phyloP scores from a whole-genome alignment of 2,329 filamentous ascomycete genomes.

The Ceratocystis papillata region DNA sequence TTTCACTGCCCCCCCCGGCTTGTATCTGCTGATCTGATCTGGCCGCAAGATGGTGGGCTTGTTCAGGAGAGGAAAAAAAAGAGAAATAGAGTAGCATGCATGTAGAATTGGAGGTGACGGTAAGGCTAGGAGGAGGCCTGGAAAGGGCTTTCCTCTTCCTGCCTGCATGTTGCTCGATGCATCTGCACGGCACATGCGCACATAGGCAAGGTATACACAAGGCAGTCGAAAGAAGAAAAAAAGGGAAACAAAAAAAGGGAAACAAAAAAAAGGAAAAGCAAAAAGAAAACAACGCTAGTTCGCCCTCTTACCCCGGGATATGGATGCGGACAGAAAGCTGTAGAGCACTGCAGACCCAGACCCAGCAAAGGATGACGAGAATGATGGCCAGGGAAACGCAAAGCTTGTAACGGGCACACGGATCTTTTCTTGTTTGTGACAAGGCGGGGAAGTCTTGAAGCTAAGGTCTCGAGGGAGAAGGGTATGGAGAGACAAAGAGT shows the following conservation, averaged over 20 bases:
- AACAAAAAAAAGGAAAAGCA: neutral
- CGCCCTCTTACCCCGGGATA: neutral
- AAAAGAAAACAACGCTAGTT: neutral
- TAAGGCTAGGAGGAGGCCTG: neutral
- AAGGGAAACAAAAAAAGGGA: neutral
- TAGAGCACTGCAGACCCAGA: too few species aligned
- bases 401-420: too few species aligned
- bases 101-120: neutral
- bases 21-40: neutral
- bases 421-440: too few species aligned
- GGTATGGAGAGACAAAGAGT: too few species aligned
- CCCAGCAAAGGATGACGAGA: too few species aligned
- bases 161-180: neutral
- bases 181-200: neutral
- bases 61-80: neutral
- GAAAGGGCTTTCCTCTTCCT: neutral
- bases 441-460: too few species aligned
- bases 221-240: neutral
- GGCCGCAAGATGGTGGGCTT: neutral
- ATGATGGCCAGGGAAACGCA: too few species aligned
- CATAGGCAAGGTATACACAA: neutral
- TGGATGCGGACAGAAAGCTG: neutral
- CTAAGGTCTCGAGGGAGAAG: too few species aligned
- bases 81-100: constrained; percentile 1
- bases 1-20: too few species aligned